Base-by-base conservation (phyloP, 306 rosid species). In the Rosa rugosa region DNA sequence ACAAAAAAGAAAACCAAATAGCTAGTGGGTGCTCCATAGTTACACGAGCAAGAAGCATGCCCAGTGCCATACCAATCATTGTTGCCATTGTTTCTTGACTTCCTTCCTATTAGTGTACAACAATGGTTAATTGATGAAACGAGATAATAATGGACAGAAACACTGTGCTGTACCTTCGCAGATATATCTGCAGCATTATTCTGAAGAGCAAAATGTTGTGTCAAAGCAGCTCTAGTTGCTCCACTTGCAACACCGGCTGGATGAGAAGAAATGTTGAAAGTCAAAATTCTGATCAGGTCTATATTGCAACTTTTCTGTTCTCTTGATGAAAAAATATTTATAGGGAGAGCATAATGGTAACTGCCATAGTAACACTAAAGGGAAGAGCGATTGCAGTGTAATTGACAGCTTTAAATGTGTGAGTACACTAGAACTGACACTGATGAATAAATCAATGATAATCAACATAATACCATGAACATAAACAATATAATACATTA, bases 181-280 rank as follows among this genome's bases (percentile, higher is more conserved):
- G 90, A 84, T 84, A 89, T 89, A 83, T 89, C 92, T 31, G 92
- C 92, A 50, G 90, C 92, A 79, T 86, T 89, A 77, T 73, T 83
- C 88, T 86, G 88, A 81, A 84, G 89, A 72, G 99, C 97, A 84
- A 95, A 95, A 92, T 95, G 99, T 73, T 95, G 99, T 40, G 99
- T 95, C 89, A 95, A 86, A 80, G 99, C 98, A 82, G 99, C 99
- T 85, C 99, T 90, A 51, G 99, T 95, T 40, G 99, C 99, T 74
- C 99, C 99, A 91, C 99, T 92, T 9, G 98, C 98, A 84, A 95
- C 99, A 75, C 98, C 99, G 63, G 99, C 98, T 92, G 76, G 78
- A 81, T 77, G 77, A 75, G 76, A 73, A 81, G 69, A 78, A 51
- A 83, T 75, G 72, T 79, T 51, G 34, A 20, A 77, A 59, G 5